Base-by-base conservation (phyloP, 345 rosid species). In the Acer negundo region DNA sequence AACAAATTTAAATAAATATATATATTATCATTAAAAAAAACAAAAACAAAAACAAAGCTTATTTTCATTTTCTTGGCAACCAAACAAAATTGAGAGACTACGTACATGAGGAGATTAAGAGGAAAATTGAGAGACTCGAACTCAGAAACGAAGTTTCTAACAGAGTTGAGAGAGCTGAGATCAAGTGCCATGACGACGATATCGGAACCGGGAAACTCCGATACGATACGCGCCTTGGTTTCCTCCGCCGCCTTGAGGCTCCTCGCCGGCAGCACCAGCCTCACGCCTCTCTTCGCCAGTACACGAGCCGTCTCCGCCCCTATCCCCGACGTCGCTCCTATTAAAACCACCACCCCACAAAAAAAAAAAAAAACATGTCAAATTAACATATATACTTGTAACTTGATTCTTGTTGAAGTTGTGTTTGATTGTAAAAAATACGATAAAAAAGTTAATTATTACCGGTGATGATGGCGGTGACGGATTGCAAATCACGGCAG, bases 251-350 rank as follows among this genome's bases (percentile, higher is more conserved):
- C 86, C 78, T 95, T 95, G 56, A 91, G 79, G 76, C 80, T 93
- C 84, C 99, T 77, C 38, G 92, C 95, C 66, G 99, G 99, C 38
- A 95, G 71, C 75, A 95, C 96, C 71, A 95, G 84, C 85, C 91
- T 84, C 61, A 88, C 96, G 11, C 99, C 95, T 56, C 93, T 76
- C 83, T 90, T 93, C 0, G 94, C 95, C 65, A 95, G 72, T 22
- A 89, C 96, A 12, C 96, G 89, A 1, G 99, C 99, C 74, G 98
- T 93, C 90, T 95, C 99, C 6, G 92, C 94, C 70, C 99, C 99
- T 12, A 95, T 95, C 77, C 99, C 99, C 23, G 99, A 95, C 82
- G 99, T 95, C 12, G 97, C 97, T 17, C 99, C 98, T 94, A 61
- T 28, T 28, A 28, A 28, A 28, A 28, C 31, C 31, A 28, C 3